phyloP scores from a whole-genome alignment of 352 stramenopile species.

The Globisporangium parvum region DNA sequence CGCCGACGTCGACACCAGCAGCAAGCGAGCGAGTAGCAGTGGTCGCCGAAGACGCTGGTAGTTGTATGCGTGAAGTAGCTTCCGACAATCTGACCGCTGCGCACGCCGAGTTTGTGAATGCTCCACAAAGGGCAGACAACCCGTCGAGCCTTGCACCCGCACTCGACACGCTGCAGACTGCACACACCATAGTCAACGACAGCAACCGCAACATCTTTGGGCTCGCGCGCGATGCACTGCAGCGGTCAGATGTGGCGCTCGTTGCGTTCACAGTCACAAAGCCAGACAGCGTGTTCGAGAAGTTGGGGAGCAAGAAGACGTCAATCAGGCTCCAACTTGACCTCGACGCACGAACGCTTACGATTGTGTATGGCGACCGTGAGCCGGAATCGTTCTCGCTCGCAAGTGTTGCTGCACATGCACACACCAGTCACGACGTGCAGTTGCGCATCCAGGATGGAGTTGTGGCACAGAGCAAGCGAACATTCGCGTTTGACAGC shows the following conservation, averaged over 20 bases:
- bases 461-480: conserved; percentile 71
- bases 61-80: no score
- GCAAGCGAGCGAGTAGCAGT: no score
- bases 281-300: conserved; percentile 76
- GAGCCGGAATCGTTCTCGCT: conserved; percentile 58
- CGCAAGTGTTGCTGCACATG: conserved; percentile 47
- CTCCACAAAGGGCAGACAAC: no score
- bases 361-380: conserved; percentile 66
- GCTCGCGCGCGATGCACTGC: conserved; percentile 37
- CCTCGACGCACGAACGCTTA: conserved; percentile 79
- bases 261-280: conserved; percentile 87
- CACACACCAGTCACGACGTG: conserved; percentile 71
- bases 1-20: no score
- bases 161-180: no score
- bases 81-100: no score
- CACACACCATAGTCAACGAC: no score
- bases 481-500: conserved; percentile 75
- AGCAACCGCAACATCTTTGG: conserved; percentile 59
- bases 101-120: no score
- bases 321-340: conserved; percentile 82
- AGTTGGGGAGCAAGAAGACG: conserved; percentile 73
- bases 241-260: conserved; percentile 37
- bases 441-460: conserved; percentile 84
- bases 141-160: no score
- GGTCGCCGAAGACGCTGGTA: no score